A percentile compares a stretch with the other conserved stretches of the same genome.
Evolutionary conservation across 2,329 filamentous ascomycete species (phyloP).

Genomic region (Penicillium sp.): DNA sequence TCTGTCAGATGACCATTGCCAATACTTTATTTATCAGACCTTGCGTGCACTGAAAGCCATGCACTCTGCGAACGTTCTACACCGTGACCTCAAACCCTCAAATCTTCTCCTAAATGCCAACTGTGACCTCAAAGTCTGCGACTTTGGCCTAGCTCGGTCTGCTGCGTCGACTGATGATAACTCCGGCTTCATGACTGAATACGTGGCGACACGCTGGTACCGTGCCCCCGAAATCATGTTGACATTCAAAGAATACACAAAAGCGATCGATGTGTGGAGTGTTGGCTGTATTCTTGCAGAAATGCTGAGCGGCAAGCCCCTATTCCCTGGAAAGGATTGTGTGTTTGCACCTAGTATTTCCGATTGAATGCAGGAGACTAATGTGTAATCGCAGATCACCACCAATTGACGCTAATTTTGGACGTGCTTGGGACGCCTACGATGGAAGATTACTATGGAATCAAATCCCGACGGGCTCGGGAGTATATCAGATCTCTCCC

Average conservation of each 20-base stretch:
- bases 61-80: slow-evolving; percentile 98
- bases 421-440: slow-evolving; percentile 97
- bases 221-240: slow-evolving; percentile 99
- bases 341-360: slow-evolving; percentile 46
- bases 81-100: slow-evolving; percentile 96
- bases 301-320: slow-evolving; percentile 97
- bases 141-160: slow-evolving; percentile 94
- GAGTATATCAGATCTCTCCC: slow-evolving; percentile 98
- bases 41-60: slow-evolving; percentile 97
- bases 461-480: slow-evolving; percentile 95
- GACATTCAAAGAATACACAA: slow-evolving; percentile 99
- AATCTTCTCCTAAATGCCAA: slow-evolving; percentile 97
- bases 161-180: slow-evolving; percentile 98
- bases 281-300: slow-evolving; percentile 97
- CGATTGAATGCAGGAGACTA: neutral
- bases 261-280: slow-evolving; percentile 99
- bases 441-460: slow-evolving; percentile 99
- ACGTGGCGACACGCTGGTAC: slow-evolving; percentile 98
- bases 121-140: slow-evolving; percentile 98
- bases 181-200: slow-evolving; percentile 99
- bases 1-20: slow-evolving; percentile 97
- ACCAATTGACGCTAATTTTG: slow-evolving; percentile 94
- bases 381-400: slow-evolving; percentile 70
- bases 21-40: slow-evolving; percentile 99
- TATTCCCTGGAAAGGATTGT: slow-evolving; percentile 99